phyloP scores from a whole-genome alignment of 495 filamentous ascomycete species.

The Tricharina praecox region DNA sequence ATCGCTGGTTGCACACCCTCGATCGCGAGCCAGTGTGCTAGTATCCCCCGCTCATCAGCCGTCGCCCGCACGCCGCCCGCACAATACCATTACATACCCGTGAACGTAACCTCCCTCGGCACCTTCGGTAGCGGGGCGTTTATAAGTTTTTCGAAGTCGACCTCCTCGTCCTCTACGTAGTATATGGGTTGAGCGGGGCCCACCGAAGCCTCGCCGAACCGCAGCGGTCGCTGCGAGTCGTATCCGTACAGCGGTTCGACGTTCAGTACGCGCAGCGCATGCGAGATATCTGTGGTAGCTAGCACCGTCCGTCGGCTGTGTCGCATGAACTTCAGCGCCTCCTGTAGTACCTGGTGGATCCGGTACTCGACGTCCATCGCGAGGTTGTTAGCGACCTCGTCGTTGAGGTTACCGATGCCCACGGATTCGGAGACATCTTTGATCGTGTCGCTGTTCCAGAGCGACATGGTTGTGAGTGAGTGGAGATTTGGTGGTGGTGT shows the following conservation, averaged over 20 bases:
- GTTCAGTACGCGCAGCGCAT: slow-evolving; percentile 67
- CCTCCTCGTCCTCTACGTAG: slow-evolving; percentile 96
- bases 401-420: slow-evolving; percentile 58
- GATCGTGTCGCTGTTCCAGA: slow-evolving; percentile 95
- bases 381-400: slow-evolving; percentile 68
- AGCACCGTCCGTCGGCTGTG: slow-evolving; percentile 66
- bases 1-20: slow-evolving; percentile 94
- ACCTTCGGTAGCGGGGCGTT: slow-evolving; percentile 90
- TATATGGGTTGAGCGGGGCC: slow-evolving; percentile 90
- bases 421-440: slow-evolving; percentile 89
- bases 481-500: too few species aligned
- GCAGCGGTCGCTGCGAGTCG: slow-evolving; percentile 67
- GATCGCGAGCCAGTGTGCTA: slow-evolving; percentile 88
- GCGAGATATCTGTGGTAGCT: slow-evolving; percentile 67
- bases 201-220: slow-evolving; percentile 83
- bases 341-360: slow-evolving; percentile 75
- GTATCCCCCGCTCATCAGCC: too few species aligned
- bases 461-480: slow-evolving; percentile 15
- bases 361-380: slow-evolving; percentile 91
- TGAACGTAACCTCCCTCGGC: slow-evolving; percentile 80
- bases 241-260: slow-evolving; percentile 94
- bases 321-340: slow-evolving; percentile 90
- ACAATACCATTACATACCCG: slow-evolving; percentile 38
- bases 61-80: too few species aligned
- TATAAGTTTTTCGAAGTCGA: slow-evolving; percentile 96